phyloP scores from a whole-genome alignment of 148 eudicot species.

The Rhododendron mucronatum region DNA sequence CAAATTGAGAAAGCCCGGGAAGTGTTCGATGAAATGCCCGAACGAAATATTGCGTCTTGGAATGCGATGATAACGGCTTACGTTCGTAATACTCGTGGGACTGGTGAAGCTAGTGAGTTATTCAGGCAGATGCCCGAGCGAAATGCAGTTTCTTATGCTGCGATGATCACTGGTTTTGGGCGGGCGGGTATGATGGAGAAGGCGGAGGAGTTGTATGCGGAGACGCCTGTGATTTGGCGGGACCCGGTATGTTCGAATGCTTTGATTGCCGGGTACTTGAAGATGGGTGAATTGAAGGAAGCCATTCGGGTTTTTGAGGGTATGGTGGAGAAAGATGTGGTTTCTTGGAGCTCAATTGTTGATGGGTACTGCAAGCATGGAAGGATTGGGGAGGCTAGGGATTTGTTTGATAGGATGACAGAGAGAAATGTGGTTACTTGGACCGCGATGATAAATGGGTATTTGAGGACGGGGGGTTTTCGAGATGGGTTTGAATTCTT shows the following conservation, averaged over 20 bases:
- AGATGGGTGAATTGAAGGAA: constrained; percentile 30
- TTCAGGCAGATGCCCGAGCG: constrained; percentile 44
- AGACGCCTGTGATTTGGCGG: constrained; percentile 37
- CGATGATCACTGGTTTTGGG: constrained; percentile 48
- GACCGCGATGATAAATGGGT: constrained; percentile 58
- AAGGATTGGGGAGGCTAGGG: constrained; percentile 30
- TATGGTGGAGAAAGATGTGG: constrained; percentile 51
- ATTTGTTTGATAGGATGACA: constrained; percentile 38
- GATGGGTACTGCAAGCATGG: constrained; percentile 54
- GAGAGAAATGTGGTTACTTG: constrained; percentile 55
- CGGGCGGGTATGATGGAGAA: constrained; percentile 36
- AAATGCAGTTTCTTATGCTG: constrained; percentile 52
- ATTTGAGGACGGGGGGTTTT: constrained; percentile 36
- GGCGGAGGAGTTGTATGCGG: constrained; percentile 41
- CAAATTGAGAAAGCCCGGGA: constrained; percentile 37
- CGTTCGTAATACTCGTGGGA: constrained; percentile 16
- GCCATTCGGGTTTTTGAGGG: constrained; percentile 40
- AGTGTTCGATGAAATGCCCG: constrained; percentile 60
- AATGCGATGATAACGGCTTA: constrained; percentile 63
- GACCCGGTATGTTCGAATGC: constrained; percentile 59
- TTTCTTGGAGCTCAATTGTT: constrained; percentile 66
- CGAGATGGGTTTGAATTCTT: constrained; percentile 47
- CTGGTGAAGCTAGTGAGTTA: constrained; percentile 39
- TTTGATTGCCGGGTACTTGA: constrained; percentile 55
- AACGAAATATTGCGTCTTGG: constrained; percentile 51